These are phyloP conservation scores for Blumeriella jaapii DNA, from an alignment of 2,329 filamentous ascomycete species.

Conservation along the genomic window DNA sequence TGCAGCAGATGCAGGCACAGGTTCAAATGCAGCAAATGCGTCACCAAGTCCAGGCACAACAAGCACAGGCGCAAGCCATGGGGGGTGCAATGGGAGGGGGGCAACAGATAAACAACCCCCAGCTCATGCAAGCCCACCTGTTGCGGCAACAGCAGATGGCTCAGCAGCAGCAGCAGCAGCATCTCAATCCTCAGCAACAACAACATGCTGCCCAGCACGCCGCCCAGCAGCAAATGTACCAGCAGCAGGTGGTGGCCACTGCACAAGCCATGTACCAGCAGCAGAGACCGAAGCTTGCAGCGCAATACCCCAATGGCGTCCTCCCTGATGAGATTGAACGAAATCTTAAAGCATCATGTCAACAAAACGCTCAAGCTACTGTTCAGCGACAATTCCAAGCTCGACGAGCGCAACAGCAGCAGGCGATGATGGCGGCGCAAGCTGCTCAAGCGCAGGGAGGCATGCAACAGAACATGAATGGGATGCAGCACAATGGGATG, in stretches of 20 bases:
- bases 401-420: conserved; percentile 7
- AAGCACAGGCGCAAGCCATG: conserved; percentile 26
- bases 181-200: no score
- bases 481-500: conserved; percentile 25
- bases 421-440: conserved; percentile 16
- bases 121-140: neutral
- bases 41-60: conserved; percentile 25
- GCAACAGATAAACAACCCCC: conserved; percentile 19
- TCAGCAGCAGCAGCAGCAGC: no score
- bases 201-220: no score
- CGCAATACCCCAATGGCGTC: conserved; percentile 8
- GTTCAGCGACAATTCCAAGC: conserved; percentile 4
- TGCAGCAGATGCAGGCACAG: conserved; percentile 22
- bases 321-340: conserved; percentile 13
- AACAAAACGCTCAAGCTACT: conserved; percentile 3
- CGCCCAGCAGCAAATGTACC: neutral
- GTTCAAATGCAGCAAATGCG: conserved; percentile 11
- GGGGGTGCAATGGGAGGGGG: no score
- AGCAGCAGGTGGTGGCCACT: conserved; percentile 12
- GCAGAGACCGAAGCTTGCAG: conserved; percentile 5
- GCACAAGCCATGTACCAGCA: conserved; percentile 3
- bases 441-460: conserved; percentile 14
- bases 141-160: no score
- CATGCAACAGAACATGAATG: conserved; percentile 18
- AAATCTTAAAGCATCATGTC: conserved; percentile 8